phyloP scores from a whole-genome alignment of 805 yeast species.

The Ogataea haglerorum region DNA sequence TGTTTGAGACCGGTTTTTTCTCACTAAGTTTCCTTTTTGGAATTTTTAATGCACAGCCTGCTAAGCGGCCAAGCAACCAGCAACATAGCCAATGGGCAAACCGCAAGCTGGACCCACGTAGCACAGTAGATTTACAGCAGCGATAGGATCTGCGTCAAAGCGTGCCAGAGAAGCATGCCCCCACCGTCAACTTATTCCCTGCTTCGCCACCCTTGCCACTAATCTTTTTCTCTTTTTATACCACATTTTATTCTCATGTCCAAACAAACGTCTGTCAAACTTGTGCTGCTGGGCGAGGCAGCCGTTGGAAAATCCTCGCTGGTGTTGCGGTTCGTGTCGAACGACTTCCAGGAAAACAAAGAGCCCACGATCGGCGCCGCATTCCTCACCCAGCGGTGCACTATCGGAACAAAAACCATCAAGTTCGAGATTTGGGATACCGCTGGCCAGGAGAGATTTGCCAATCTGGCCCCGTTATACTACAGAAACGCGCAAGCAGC shows the following conservation, averaged over 20 bases:
- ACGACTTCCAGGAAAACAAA: slow-evolving; percentile 95
- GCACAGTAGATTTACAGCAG: too few species aligned
- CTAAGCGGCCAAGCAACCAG: neutral
- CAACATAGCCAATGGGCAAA: neutral
- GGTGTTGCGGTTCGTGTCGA: slow-evolving; percentile 87
- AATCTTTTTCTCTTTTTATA: slow-evolving; percentile 4
- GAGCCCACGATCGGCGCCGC: slow-evolving; percentile 99
- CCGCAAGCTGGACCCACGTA: too few species aligned
- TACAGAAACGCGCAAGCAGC: slow-evolving; percentile 98
- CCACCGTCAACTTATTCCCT: too few species aligned
- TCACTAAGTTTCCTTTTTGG: slow-evolving; percentile 11
- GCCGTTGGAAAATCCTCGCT: slow-evolving; percentile 96
- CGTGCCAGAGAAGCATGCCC: too few species aligned
- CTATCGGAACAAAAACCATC: slow-evolving; percentile 79
- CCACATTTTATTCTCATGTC: slow-evolving; percentile 10
- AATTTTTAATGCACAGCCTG: slow-evolving; percentile 14
- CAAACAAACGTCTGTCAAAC: slow-evolving; percentile 63
- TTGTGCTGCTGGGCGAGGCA: slow-evolving; percentile 93
- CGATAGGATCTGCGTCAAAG: too few species aligned
- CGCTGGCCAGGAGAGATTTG: slow-evolving; percentile 97
- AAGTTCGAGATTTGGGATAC: slow-evolving; percentile 97
- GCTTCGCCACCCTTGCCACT: slow-evolving; percentile 11
- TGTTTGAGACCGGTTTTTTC: slow-evolving; percentile 1
- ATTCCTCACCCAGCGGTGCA: slow-evolving; percentile 88
- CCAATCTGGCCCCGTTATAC: slow-evolving; percentile 94